Percentiles rank a stretch among this genome's conserved stretches.
Evolutionary conservation across 2,329 filamentous ascomycete genomes (phyloP).

Genomic region (Alternaria arbusti): DNA sequence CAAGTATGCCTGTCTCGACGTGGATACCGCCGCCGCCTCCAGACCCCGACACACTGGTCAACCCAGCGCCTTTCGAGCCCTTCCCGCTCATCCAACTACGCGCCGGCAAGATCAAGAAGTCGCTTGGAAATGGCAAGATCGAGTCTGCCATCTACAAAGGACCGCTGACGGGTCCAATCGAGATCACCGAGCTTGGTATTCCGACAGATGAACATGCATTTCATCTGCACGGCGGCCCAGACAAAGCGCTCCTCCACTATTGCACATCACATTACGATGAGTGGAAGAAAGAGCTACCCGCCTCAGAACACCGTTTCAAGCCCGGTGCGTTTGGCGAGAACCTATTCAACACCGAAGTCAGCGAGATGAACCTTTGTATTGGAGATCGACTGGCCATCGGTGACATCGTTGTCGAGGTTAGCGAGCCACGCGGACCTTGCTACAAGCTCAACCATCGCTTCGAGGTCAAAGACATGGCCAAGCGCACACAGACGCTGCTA

Average conservation of each 20-base stretch:
- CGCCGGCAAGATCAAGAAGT: conserved; percentile 62
- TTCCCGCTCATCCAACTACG: conserved; percentile 65
- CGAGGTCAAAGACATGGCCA: conserved; percentile 66
- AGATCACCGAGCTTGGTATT: conserved; percentile 59
- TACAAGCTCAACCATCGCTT: conserved; percentile 75
- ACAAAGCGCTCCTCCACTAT: conserved; percentile 70
- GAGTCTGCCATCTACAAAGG: conserved; percentile 64
- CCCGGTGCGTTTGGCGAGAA: conserved; percentile 71
- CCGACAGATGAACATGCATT: conserved; percentile 67
- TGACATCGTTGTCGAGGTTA: conserved; percentile 62
- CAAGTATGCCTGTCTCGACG: conserved; percentile 18
- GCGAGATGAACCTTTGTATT: conserved; percentile 70
- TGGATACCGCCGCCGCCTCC: conserved; percentile 32
- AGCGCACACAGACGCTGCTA: conserved; percentile 61
- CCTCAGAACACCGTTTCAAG: conserved; percentile 58
- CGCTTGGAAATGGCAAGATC: conserved; percentile 58
- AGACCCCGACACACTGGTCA: conserved; percentile 24
- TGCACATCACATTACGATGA: conserved; percentile 64
- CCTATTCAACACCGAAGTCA: conserved; percentile 63
- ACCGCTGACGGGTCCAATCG: conserved; percentile 52
- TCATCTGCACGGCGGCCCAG: conserved; percentile 66
- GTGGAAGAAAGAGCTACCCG: conserved; percentile 63
- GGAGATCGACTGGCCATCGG: conserved; percentile 65
- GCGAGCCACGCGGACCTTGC: conserved; percentile 68
- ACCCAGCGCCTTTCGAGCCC: conserved; percentile 33